phyloP scores from a whole-genome alignment of 495 filamentous ascomycete genomes.

The Collariella sp. region DNA sequence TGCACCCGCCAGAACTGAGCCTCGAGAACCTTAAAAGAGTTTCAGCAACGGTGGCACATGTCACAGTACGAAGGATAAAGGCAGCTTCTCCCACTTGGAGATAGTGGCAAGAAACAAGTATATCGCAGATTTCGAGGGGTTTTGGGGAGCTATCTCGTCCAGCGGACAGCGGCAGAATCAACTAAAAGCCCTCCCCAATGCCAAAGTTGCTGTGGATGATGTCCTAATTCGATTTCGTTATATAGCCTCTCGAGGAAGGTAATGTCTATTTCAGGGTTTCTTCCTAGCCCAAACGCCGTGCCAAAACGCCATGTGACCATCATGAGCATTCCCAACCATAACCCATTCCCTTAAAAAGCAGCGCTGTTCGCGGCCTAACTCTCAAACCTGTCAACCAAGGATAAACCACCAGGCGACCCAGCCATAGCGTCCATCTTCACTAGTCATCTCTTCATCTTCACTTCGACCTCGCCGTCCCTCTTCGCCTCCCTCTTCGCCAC shows the following conservation, averaged over 20 bases:
- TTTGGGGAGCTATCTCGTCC: too few species aligned
- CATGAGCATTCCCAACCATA: slow-evolving; percentile 1
- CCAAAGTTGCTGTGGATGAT: neutral
- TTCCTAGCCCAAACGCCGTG: neutral
- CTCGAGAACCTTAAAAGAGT: too few species aligned
- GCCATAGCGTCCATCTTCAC: neutral
- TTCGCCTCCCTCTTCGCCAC: neutral
- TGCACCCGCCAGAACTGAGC: too few species aligned
- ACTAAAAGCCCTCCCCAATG: too few species aligned
- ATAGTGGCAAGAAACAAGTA: too few species aligned
- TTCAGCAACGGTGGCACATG: too few species aligned
- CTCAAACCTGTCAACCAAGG: neutral
- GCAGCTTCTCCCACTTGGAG: too few species aligned
- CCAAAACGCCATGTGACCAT: neutral
- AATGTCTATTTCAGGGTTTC: neutral
- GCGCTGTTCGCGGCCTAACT: too few species aligned
- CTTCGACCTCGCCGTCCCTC: neutral
- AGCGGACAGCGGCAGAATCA: too few species aligned
- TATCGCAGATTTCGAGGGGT: too few species aligned
- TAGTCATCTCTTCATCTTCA: neutral
- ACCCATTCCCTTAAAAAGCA: neutral
- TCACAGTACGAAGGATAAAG: too few species aligned
- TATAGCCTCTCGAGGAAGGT: neutral
- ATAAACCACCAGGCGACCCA: neutral
- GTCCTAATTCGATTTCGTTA: neutral